Base-by-base conservation (phyloP, 2,329 filamentous ascomycete genomes). In the Hymenoscyphus infarciens region DNA sequence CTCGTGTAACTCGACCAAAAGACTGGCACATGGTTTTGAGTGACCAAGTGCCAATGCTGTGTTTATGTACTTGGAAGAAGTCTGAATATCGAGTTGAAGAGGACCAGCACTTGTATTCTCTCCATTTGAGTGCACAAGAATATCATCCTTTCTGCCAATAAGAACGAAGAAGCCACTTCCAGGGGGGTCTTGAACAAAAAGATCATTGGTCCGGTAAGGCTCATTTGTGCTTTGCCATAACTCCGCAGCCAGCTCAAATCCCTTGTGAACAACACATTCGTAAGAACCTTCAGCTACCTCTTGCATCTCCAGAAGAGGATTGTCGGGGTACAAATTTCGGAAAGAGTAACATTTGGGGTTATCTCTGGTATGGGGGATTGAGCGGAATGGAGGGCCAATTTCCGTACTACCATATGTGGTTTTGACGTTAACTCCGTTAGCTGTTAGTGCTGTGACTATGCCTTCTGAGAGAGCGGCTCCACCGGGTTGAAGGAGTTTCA, bases 371-470 rank as follows among this genome's bases (percentile, higher is more conserved):
- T 73, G 71, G 1, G 71, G 70, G 27, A 75, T 70, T 35, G 72
- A 70, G 4, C 72, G 69, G 25, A 72, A 69, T 10, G 71, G 70
- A n/a, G 72, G 72, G 2, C 72, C 72, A 57, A 75, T 74, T 61
- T 75, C 73, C 5, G 73, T 74, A 35, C 68, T 72, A 1, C 73
- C 73, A 53, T 74, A 75, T 0, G 72, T 74, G 13, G 72, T 72
- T 58, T 75, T 75, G 55, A 74, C 70, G 58, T 75, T 75, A 1
- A 73, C 69, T 6, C 71, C 72, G 3, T 69, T 62, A 2, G 63
- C 58, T 19, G 64, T 63, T 13, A 75, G 66, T 25, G 61, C 66
- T 59, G 67, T 65, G 7, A 74, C 67, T 6, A 73, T 64, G 4
- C 60, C 67, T 8, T 70, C 63, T 22, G 71, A 69, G 0, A 75